These are phyloP conservation scores for Tuber indicum DNA, from an alignment of 495 filamentous ascomycete genomes.

Conservation along the genomic window DNA sequence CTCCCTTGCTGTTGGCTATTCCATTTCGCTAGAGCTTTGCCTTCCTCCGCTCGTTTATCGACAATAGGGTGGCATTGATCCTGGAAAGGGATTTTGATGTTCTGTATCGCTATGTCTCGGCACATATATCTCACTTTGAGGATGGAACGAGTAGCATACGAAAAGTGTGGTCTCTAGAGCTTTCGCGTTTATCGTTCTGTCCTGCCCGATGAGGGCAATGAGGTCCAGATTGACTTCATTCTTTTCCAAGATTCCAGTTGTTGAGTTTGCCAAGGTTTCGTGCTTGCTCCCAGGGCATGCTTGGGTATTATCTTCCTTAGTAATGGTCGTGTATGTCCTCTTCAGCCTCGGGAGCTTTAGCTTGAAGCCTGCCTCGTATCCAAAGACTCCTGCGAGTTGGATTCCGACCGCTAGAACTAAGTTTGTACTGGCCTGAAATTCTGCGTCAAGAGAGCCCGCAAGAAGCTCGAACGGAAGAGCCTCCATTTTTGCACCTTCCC, in stretches of 20 bases:
- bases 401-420: conserved; percentile 14
- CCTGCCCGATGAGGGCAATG: conserved; percentile 1
- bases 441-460: conserved; percentile 7
- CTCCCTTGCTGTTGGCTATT: not conserved
- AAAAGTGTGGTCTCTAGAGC: conserved; percentile 5
- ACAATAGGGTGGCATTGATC: conserved; percentile 7
- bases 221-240: conserved; percentile 14
- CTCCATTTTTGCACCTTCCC: conserved; percentile 9
- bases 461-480: conserved; percentile 10
- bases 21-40: not conserved
- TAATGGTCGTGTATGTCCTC: conserved; percentile 6
- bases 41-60: not conserved
- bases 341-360: conserved; percentile 9
- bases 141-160: not conserved
- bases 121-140: not conserved
- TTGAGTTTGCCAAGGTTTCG: conserved; percentile 8
- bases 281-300: conserved; percentile 9
- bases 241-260: conserved; percentile 5
- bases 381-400: not conserved
- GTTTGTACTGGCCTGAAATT: conserved; percentile 9
- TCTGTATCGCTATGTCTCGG: not conserved
- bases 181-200: not conserved
- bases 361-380: conserved; percentile 14
- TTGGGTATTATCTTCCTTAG: conserved; percentile 5
- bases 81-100: conserved; percentile 13